A percentile compares a stretch with the other conserved stretches of the same genome.
phyloP scores from a whole-genome alignment of 306 rosid species.

The Rosa rugosa region DNA sequence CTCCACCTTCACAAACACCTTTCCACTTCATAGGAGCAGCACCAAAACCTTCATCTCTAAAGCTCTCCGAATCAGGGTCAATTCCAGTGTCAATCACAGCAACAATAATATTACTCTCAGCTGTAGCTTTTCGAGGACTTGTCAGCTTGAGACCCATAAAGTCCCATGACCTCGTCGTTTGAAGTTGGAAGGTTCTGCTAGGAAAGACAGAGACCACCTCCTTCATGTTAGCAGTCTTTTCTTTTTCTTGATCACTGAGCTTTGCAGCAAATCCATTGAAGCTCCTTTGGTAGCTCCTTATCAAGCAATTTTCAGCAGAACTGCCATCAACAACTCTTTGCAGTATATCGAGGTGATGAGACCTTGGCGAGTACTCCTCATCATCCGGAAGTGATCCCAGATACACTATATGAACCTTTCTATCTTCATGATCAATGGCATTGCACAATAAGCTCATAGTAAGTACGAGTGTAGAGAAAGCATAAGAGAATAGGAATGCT shows the following conservation, averaged over 20 bases:
- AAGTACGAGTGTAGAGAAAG: too few species aligned
- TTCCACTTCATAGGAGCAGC: constrained; percentile 40
- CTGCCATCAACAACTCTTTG: too few species aligned
- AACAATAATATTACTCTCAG: constrained; percentile 29
- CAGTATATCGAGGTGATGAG: too few species aligned
- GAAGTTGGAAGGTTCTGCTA: constrained; percentile 21
- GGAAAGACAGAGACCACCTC: constrained; percentile 41
- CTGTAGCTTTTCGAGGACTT: neutral
- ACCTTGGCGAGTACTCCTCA: too few species aligned
- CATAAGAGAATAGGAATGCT: too few species aligned
- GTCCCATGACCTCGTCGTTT: constrained; percentile 59
- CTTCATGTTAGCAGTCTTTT: constrained; percentile 21
- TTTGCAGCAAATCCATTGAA: constrained; percentile 18
- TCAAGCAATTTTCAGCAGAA: too few species aligned
- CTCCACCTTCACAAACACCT: constrained; percentile 1
- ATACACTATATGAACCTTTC: too few species aligned
- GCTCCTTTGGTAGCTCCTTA: constrained; percentile 10
- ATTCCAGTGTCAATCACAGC: constrained; percentile 46
- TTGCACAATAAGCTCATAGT: too few species aligned
- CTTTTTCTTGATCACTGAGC: constrained; percentile 14
- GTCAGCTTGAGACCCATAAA: constrained; percentile 28
- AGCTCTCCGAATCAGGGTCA: constrained; percentile 46
- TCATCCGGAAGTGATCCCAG: too few species aligned
- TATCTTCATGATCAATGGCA: too few species aligned
- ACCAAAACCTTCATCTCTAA: constrained; percentile 34